phyloP scores from a whole-genome alignment of 208 protist species.

The Angomonas deanei region DNA sequence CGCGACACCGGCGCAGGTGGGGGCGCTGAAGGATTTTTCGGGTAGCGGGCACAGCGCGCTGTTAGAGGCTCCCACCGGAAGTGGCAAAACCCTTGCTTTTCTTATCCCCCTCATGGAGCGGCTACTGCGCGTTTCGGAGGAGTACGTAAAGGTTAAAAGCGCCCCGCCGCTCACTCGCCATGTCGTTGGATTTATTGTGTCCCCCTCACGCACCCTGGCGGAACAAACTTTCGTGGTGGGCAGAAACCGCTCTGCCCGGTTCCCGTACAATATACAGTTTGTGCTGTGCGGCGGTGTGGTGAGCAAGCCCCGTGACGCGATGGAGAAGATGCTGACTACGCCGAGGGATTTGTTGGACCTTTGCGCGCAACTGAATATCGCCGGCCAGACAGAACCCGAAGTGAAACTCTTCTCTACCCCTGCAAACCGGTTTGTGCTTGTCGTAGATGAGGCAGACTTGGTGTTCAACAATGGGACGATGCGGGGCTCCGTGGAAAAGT shows the following conservation, averaged over 20 bases:
- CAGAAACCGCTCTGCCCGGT: constrained; percentile 53
- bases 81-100: constrained; percentile 97
- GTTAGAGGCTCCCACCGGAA: constrained; percentile 96
- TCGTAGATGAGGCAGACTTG: constrained; percentile 87
- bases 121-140: constrained; percentile 48
- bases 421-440: constrained; percentile 49
- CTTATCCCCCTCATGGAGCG: constrained; percentile 88
- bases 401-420: neutral
- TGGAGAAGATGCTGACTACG: constrained; percentile 62
- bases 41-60: constrained; percentile 50
- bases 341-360: constrained; percentile 43
- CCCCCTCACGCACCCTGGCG: constrained; percentile 76
- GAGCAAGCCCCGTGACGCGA: constrained; percentile 25
- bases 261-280: constrained; percentile 70
- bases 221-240: constrained; percentile 86
- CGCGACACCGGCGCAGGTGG: constrained; percentile 85
- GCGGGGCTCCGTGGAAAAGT: constrained; percentile 19
- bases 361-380: neutral
- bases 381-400: neutral
- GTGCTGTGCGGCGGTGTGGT: constrained; percentile 72
- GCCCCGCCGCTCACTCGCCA: constrained; percentile 57
- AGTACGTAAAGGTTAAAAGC: constrained; percentile 28
- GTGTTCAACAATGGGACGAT: constrained; percentile 69
- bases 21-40: constrained; percentile 47
- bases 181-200: constrained; percentile 72